Percentiles rank a stretch among this genome's conserved stretches.
Evolutionary conservation across 495 filamentous ascomycete species (phyloP).

Genomic region (Chaetomidium leptoderma): DNA sequence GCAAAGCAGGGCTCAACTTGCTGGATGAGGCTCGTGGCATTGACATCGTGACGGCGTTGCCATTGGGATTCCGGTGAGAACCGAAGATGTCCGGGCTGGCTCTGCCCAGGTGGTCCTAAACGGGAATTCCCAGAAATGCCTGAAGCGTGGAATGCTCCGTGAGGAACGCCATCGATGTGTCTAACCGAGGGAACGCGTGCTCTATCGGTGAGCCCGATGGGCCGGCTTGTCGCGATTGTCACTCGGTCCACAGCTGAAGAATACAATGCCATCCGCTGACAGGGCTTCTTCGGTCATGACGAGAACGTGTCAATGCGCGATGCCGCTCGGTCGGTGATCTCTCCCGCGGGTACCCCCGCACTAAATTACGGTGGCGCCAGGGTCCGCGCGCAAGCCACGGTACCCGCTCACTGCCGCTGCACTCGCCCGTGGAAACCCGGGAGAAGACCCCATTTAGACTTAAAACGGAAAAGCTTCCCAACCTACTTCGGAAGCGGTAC

Average conservation of each 20-base stretch:
- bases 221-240: no score
- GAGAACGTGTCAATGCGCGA: no score
- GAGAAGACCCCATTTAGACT: slow-evolving; percentile 23
- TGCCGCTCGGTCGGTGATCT: background rate
- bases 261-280: background rate
- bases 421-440: slow-evolving; percentile 13
- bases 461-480: slow-evolving; percentile 8
- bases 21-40: no score
- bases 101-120: no score
- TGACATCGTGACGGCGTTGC: no score
- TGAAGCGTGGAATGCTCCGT: background rate
- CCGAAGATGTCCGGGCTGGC: no score
- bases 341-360: slow-evolving; percentile 15
- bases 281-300: background rate
- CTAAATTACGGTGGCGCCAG: slow-evolving; percentile 16
- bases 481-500: background rate
- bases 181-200: background rate
- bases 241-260: background rate
- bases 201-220: slow-evolving; percentile 4
- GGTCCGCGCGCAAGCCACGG: slow-evolving; percentile 14
- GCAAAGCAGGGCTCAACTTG: background rate
- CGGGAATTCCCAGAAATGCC: background rate
- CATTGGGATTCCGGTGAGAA: no score
- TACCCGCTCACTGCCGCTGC: no score
- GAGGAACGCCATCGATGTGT: background rate